Base-by-base conservation (phyloP, 163 green algal genomes). In the Trebouxia gelatinosa region DNA sequence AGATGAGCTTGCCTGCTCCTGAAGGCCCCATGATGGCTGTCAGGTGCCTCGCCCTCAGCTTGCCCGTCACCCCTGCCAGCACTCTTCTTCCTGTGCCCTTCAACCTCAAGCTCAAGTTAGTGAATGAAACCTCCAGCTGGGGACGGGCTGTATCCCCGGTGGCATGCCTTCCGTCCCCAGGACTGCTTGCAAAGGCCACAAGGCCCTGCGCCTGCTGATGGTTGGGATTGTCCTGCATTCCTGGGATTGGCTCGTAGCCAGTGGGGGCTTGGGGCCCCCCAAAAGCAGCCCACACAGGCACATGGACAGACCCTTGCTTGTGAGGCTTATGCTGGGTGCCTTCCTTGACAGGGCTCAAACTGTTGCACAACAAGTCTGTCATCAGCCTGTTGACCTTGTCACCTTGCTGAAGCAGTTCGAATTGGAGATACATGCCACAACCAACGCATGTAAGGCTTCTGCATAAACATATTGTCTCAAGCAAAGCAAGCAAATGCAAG, bases 21-120 rank as follows among this genome's bases (percentile, higher is more conserved):
- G 79, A 88, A n/a, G 89, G 86, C 0, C 89, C 89, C 81, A 94
- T 88, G 79, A 94, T 90, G 64, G 84, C 85, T 39, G 84, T 91
- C 16, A 88, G 66, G 0, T 78, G 78, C 9, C 79, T 54, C 13
- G 75, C 80, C 16, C 75, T 26, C 54, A 96, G 85, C 35, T 71
- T 39, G n/a, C 86, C 81, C n/a, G 74, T 81, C 26, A 90, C 84
- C 32, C 85, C 81, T 40, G 38, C 38, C 71, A 92, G 74, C 70
- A 91, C 75, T 26, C 38, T 64, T 58, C 26, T 82, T 7, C 85
- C 83, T 32, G 79, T 83, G 2, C 66, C 65, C n/a, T 77, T 65
- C 54, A 90, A 68, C 32, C 58, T 46, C 74, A 89, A 70, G 23
- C 82, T 72, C 67, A 89, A 50, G 29, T 77, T 77, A 0, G 26